Base-by-base conservation (phyloP, 2,329 filamentous ascomycete species). In the Stagonosporopsis tanaceti region DNA sequence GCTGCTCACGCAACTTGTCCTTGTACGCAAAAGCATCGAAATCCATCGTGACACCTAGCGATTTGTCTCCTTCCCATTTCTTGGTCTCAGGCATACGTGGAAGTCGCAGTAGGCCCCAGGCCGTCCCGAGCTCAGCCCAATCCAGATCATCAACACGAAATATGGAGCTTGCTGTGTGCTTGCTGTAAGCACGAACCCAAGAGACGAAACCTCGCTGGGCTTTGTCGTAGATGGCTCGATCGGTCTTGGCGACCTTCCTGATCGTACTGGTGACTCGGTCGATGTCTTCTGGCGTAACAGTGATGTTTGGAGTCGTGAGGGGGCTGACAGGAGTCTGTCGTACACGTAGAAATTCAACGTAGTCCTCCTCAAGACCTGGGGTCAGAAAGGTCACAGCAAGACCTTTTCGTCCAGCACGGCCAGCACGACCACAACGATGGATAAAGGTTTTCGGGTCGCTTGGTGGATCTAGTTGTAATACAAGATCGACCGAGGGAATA, bases 161-260 rank as follows among this genome's bases (percentile, higher is more conserved):
- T 65, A 99, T 98, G 69, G 92, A 96, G 58, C 87, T 89, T 1
- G 94, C 93, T 64, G 93, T 88, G 70, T 98, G 95, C 69, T 95
- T 96, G 72, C 87, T 90, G 78, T 98, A 98, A 65, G 91, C 90
- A 72, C 93, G 87, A 1, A 96, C 87, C 91, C 93, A 98, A 71
- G 90, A 94, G 22, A 98, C 94, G 67, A 99, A 98, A 0, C 89
- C 95, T 60, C 89, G 88, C 72, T 97, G 92, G 0, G 90, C 93
- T 70, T 96, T 95, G 74, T 97, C 93, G 73, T 95, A 89, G 11
- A 95, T 73, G 25, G 87, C 85, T 24, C 89, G 80, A 72, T 92
- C 89, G 37, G 79, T 76, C 27, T 80, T 78, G 12, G 88, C 84
- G 3, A 85, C 71, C 11, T 81, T 78, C 25, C 91, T 85, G 53